Conservation (phyloP, 768 basidiomycete species). For the Cyclocybe cylindracea region DNA sequence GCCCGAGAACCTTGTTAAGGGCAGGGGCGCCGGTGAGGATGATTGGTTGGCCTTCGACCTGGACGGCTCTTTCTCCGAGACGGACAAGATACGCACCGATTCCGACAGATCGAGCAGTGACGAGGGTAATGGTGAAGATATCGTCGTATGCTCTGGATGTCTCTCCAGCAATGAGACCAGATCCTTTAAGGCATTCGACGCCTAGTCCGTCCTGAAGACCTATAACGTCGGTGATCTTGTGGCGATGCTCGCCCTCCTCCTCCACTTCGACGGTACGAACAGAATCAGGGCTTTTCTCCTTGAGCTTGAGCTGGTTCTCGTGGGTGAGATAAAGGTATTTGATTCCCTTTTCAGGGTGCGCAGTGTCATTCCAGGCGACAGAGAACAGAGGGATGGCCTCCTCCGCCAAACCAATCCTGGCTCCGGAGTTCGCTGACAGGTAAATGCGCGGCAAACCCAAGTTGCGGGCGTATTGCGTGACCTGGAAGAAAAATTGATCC, state of each 20-base stretch:
- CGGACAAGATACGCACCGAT: slow-evolving; percentile 99
- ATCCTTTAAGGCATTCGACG: slow-evolving; percentile 94
- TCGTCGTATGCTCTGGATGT: slow-evolving; percentile 99
- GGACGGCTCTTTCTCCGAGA: slow-evolving; percentile 95
- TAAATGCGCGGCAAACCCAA: slow-evolving; percentile 93
- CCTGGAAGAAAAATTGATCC: slow-evolving; percentile 96
- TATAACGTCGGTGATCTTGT: slow-evolving; percentile 96
- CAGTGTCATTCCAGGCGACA: slow-evolving; percentile 84
- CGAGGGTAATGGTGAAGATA: slow-evolving; percentile 99
- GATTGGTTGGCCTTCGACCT: slow-evolving; percentile 99
- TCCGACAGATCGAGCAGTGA: slow-evolving; percentile 97
- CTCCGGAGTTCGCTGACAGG: slow-evolving; percentile 98
- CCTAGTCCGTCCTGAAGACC: slow-evolving; percentile 97
- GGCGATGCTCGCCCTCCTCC: slow-evolving; percentile 82
- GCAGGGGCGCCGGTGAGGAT: slow-evolving; percentile 97
- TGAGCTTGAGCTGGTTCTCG: slow-evolving; percentile 86
- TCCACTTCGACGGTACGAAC: slow-evolving; percentile 85
- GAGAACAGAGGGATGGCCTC: slow-evolving; percentile 88
- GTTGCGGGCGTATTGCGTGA: slow-evolving; percentile 89
- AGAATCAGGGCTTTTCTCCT: slow-evolving; percentile 78
- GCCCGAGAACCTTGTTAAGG: slow-evolving; percentile 97
- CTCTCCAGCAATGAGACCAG: slow-evolving; percentile 97
- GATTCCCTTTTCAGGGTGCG: slow-evolving; percentile 91
- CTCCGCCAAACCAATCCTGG: slow-evolving; percentile 94
- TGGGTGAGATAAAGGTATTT: slow-evolving; percentile 95